Base-by-base conservation (phyloP, 208 protist species). In the Wallacemonas rigidus region DNA sequence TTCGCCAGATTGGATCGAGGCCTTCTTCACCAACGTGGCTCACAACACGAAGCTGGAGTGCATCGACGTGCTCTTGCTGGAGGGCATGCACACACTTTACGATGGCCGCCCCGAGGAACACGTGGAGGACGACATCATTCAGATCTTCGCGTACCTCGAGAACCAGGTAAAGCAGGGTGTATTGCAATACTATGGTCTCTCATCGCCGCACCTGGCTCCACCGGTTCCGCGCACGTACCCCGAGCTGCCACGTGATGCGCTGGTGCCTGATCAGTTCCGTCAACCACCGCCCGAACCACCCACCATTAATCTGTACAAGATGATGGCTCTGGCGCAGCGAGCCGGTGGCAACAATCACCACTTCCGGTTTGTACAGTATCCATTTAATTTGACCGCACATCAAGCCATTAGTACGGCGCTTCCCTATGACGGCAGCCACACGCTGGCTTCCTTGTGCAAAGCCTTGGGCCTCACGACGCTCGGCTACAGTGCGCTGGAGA, bases 151-250 rank as follows among this genome's bases (percentile, higher is more conserved):
- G 11, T 93, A 92, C 64, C 76, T 96, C 14, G 89, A 96, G 77
- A 80, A 88, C 54, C 91, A 94, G 71, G 86, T 91, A 40, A 80
- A 90, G 63, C 54, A 77, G 15, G 91, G 91, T 40, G 75, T 88
- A 17, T 61, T 96, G 64, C 91, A 96, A 81, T 94, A 91, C 79
- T 96, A 96, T 77, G 91, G 91, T 45, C 80, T 96, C 63, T 87
- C 80, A 4, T 93, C 87, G 9, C 83, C 81, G 15, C 83, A 94
- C 75, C 76, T 96, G n/a, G 81, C 89, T 11, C 83, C 87, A 5
- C 88, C 88, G 35, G 82, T 96, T 57, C 82, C 83, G 48, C 82
- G 91, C n/a, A 48, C 85, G 53, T 91, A 88, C 56, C 89, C 91
- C 5, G 51, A n/a, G 50, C 56, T 96, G 74, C 91, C 91, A 38